These are phyloP conservation scores for Leucosporidium creatinivorum DNA, from an alignment of 768 basidiomycete genomes.

Conservation along the genomic window DNA sequence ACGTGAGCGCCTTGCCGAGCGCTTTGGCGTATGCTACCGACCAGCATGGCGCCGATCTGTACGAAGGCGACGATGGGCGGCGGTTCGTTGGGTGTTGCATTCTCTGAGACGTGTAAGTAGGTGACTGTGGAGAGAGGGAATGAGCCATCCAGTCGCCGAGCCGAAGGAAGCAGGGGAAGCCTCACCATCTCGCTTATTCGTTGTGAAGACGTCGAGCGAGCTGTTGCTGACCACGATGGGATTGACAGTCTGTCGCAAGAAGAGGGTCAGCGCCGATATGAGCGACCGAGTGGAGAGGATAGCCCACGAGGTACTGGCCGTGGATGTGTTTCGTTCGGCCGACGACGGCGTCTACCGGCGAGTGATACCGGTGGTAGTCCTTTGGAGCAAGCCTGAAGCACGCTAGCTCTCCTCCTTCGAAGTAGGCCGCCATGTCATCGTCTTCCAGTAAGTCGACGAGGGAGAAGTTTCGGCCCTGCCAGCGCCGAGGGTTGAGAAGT, in stretches of 20 bases:
- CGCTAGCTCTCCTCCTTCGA: conserved; percentile 46
- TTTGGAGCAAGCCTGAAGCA: conserved; percentile 68
- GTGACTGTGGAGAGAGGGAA: conserved; percentile 8
- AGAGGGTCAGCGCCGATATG: background rate
- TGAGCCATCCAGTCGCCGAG: too few relatives aligned
- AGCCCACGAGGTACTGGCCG: conserved; percentile 64
- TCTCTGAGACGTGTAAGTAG: background rate
- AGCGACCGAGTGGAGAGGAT: too few relatives aligned
- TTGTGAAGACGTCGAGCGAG: conserved; percentile 30
- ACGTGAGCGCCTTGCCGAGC: conserved; percentile 70
- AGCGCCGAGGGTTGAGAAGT: too few relatives aligned
- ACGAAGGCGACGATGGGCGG: conserved; percentile 12
- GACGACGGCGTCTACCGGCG: conserved; percentile 66
- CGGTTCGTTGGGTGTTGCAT: background rate
- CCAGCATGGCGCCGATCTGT: conserved; percentile 77
- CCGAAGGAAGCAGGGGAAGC: background rate
- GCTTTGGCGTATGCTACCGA: conserved; percentile 62
- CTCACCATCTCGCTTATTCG: conserved; percentile 22
- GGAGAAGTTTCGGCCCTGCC: too few relatives aligned
- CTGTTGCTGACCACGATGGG: conserved; percentile 30
- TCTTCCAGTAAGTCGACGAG: conserved; percentile 54
- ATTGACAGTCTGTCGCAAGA: conserved; percentile 55
- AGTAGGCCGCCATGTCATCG: conserved; percentile 43
- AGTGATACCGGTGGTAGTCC: conserved; percentile 86
- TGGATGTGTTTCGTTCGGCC: conserved; percentile 72